Conservation (phyloP, 2,329 filamentous ascomycete species). For the Trichoderma harzianum region DNA sequence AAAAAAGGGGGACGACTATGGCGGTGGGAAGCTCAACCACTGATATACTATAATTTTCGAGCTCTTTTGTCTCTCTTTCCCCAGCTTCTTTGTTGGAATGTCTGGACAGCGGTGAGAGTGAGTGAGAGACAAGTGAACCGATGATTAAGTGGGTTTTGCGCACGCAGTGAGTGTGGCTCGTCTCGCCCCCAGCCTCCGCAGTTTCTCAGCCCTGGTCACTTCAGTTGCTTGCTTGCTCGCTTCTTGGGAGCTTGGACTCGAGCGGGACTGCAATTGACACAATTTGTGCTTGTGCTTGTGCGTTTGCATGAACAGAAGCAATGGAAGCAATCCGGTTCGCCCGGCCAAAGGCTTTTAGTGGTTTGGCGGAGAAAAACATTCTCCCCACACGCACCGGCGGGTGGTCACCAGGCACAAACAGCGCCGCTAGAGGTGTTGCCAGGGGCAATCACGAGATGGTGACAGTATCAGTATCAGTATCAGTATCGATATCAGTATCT, state of each 20-base stretch:
- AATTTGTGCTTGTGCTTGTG: not conserved
- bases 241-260: not conserved
- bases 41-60: not conserved
- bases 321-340: slow-evolving; percentile 14
- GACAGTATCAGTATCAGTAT: not conserved
- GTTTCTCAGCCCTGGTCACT: not conserved
- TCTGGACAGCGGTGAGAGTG: slow-evolving; percentile 7
- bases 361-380: not conserved
- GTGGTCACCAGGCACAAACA: not conserved
- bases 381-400: not conserved
- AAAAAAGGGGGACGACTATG: not conserved
- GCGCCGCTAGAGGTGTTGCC: not conserved
- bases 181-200: not conserved
- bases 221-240: not conserved
- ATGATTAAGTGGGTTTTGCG: not conserved
- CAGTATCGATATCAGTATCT: not conserved
- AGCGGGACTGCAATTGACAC: slow-evolving; percentile 8
- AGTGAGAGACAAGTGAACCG: not conserved
- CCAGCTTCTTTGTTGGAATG: not conserved
- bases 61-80: not conserved
- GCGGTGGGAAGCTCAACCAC: not conserved
- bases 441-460: slow-evolving; percentile 11
- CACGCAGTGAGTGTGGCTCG: not conserved
- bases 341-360: not conserved
- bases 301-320: not conserved